These are phyloP conservation scores for Teratosphaeria gauchensis DNA, from an alignment of 2,329 filamentous ascomycete genomes.

Conservation along the genomic window DNA sequence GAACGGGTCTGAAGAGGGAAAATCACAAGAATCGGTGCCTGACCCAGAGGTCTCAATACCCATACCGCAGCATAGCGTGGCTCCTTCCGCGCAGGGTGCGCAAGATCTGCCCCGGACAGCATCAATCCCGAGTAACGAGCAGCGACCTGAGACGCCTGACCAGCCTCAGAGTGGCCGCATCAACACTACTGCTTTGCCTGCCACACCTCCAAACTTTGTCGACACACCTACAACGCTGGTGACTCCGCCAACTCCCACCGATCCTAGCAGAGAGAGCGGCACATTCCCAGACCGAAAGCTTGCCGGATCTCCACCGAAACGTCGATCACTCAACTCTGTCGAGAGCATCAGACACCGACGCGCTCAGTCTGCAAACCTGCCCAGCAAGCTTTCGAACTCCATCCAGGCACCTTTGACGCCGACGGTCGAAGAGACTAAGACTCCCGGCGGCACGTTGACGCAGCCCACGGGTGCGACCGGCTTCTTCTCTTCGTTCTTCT, in stretches of 20 bases:
- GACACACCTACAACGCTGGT: slow-evolving; percentile 48
- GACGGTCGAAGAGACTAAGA: slow-evolving; percentile 60
- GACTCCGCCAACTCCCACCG: slow-evolving; percentile 55
- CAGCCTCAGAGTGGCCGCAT: slow-evolving; percentile 17
- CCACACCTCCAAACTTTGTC: slow-evolving; percentile 33
- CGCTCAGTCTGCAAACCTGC: slow-evolving; percentile 31
- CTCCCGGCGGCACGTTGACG: slow-evolving; percentile 45
- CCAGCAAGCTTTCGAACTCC: slow-evolving; percentile 79
- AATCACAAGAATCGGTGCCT: background rate
- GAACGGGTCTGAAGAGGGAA: background rate
- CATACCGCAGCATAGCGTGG: background rate
- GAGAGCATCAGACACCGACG: slow-evolving; percentile 25
- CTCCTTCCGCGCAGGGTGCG: background rate
- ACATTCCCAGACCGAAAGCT: slow-evolving; percentile 10
- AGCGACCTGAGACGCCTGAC: slow-evolving; percentile 15
- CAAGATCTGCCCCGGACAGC: background rate
- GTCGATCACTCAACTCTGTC: slow-evolving; percentile 14
- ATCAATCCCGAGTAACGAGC: slow-evolving; percentile 4
- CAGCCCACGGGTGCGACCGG: slow-evolving; percentile 42
- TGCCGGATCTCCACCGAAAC: slow-evolving; percentile 20
- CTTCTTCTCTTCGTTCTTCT: slow-evolving; percentile 91
- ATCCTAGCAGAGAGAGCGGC: slow-evolving; percentile 18
- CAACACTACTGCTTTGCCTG: slow-evolving; percentile 28
- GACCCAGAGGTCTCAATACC: slow-evolving; percentile 2
- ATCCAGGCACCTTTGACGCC: slow-evolving; percentile 66